Evolutionary conservation across 2,329 filamentous ascomycete genomes (phyloP), one percentile per base, ranked within the genome.

Genomic region (Rachicladosporium sp.): DNA sequence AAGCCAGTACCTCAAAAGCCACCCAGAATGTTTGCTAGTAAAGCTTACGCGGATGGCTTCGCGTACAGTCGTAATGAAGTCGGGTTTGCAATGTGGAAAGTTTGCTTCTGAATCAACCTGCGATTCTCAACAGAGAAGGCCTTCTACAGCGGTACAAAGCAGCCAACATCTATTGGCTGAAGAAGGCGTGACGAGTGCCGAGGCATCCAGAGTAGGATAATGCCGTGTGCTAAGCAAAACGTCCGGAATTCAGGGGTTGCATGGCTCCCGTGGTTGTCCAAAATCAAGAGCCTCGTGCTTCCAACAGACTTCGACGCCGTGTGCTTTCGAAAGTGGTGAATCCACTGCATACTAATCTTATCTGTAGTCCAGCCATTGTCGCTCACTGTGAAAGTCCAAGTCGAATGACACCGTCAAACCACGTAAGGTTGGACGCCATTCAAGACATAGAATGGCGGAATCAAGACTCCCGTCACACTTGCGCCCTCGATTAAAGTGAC

Each of bases 131-230:
- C 31, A 33, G 54, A 32, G 42, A 64, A 62, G 38, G 43, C 43
- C 10, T 38, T 34, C 47, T 64, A 64, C n/a, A 64, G 48, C 12
- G 52, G 48, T 37, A 50, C 43, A 50, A 66, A 66, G 46, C 50
- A 59, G 15, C 49, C 51, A 32, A 64, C 47, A 55, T 66, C 52
- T 37, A 66, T 58, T 36, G 57, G 61, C 49, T 67, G 52, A 12
- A 61, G 54, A 10, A 61, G 37, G 50, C 65, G 49, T 40, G 56
- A 65, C 23, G 49, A 59, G 38, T 47, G 33, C 9, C 41, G 33
- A 44, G 47, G 48, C 33, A 50, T 48, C 40, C 37, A 49, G 31
- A 50, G 40, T 23, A 38, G 42, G 29, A 51, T 40, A 38, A 51
- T 50, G 29, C 45, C 44, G 36, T 51, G 35, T 19, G 43, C 36